Percentiles rank a stretch among this genome's conserved stretches.
phyloP scores from a whole-genome alignment of 2,329 filamentous ascomycete species.

The Apiospora rasikravindrae region DNA sequence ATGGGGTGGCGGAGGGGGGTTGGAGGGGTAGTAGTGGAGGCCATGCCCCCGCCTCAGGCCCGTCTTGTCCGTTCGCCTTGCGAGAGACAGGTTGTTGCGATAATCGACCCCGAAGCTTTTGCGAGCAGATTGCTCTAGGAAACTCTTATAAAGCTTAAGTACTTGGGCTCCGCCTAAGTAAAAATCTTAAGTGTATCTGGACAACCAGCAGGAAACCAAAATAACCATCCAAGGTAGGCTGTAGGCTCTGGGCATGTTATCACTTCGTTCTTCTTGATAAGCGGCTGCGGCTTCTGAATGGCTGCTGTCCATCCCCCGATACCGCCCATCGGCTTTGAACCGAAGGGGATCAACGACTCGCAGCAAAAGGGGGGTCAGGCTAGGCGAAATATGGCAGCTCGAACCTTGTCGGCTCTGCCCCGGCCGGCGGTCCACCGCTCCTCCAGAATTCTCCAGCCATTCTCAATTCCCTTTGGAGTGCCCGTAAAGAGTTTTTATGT shows the following conservation, averaged over 20 bases:
- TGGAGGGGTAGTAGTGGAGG: background rate
- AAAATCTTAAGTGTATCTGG: too few relatives aligned
- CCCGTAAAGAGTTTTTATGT: background rate
- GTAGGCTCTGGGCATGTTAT: too few relatives aligned
- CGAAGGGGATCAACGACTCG: background rate
- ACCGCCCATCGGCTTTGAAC: conserved; percentile 5
- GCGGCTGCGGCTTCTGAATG: background rate
- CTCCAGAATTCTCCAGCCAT: background rate
- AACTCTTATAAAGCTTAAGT: too few relatives aligned
- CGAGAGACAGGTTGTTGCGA: background rate
- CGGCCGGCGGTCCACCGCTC: background rate
- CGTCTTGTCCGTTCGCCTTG: background rate
- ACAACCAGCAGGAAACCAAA: too few relatives aligned
- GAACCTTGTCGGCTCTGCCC: conserved; percentile 4
- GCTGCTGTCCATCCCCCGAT: background rate
- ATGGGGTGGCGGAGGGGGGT: too few relatives aligned
- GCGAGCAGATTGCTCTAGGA: too few relatives aligned
- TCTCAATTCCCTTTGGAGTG: background rate
- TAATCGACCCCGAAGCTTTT: background rate
- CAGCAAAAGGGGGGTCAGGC: background rate
- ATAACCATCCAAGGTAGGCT: too few relatives aligned
- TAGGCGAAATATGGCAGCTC: conserved; percentile 10
- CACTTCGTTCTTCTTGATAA: background rate
- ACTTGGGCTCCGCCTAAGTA: too few relatives aligned
- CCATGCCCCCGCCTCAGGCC: background rate